Evolutionary conservation across 345 rosid genomes (phyloP).

Genomic region (Aquilaria yunnanensis): DNA sequence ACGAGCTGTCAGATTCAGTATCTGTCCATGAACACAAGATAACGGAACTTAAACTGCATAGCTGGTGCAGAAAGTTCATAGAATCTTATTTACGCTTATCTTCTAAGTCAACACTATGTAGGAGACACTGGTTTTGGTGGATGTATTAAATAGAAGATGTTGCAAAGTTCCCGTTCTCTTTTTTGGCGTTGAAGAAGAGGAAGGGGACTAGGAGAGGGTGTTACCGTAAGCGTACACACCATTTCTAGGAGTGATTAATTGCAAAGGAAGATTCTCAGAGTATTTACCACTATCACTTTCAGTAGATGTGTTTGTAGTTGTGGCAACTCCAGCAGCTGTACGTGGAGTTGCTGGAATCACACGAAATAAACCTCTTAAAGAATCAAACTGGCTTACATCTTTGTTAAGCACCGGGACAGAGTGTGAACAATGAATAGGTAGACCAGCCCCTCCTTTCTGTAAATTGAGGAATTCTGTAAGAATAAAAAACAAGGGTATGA

Average conservation of each 20-base stretch:
- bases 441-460: conserved; percentile 54
- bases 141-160: too few species aligned
- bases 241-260: too few species aligned
- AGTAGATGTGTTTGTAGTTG: conserved; percentile 25
- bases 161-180: background rate
- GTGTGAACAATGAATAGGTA: conserved; percentile 70
- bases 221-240: too few species aligned
- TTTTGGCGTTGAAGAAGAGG: background rate
- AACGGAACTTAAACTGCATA: too few species aligned
- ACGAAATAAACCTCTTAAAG: conserved; percentile 47
- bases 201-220: too few species aligned
- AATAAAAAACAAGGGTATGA: conserved; percentile 6
- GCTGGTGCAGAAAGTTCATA: too few species aligned
- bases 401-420: conserved; percentile 72
- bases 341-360: conserved; percentile 62
- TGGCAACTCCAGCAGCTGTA: conserved; percentile 20
- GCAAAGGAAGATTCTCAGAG: background rate
- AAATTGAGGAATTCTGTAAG: conserved; percentile 21
- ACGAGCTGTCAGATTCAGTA: too few species aligned
- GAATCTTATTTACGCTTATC: too few species aligned
- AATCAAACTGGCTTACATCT: conserved; percentile 48
- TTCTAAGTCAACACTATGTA: too few species aligned
- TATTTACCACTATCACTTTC: conserved; percentile 36
- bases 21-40: too few species aligned
- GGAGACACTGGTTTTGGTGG: too few species aligned